Conservation (phyloP, 2,329 filamentous ascomycete species). For the Xylariaceae sp. region DNA sequence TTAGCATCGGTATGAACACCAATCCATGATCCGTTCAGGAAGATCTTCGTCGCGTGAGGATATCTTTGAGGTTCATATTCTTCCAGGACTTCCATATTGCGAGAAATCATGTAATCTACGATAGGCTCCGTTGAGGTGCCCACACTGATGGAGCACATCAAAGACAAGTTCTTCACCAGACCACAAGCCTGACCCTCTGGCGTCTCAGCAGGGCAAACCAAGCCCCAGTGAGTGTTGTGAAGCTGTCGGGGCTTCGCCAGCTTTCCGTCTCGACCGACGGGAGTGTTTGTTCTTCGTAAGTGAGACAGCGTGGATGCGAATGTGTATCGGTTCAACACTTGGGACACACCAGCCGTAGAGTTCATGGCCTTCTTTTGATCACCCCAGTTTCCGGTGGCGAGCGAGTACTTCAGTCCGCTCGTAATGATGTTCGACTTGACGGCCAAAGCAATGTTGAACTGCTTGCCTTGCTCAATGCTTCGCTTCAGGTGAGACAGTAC, state of each 20-base stretch:
- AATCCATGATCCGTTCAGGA: constrained; percentile 97
- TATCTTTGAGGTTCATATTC: constrained; percentile 85
- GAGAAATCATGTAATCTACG: constrained; percentile 89
- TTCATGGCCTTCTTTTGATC: constrained; percentile 98
- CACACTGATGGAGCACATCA: constrained; percentile 98
- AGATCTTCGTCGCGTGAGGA: constrained; percentile 93
- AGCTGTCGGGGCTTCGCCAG: constrained; percentile 96
- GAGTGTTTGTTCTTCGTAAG: constrained; percentile 94
- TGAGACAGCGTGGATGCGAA: constrained; percentile 96
- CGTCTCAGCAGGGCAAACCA: constrained; percentile 95
- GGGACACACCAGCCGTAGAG: constrained; percentile 93
- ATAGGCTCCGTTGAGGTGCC: constrained; percentile 87
- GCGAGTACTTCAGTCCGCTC: constrained; percentile 90
- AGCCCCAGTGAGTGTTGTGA: constrained; percentile 97
- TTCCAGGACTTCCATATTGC: constrained; percentile 94
- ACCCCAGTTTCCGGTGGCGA: constrained; percentile 98
- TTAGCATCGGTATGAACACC: constrained; percentile 88
- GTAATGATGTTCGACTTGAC: constrained; percentile 89
- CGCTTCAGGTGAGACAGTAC: constrained; percentile 86
- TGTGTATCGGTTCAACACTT: constrained; percentile 96
- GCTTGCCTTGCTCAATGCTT: constrained; percentile 80
- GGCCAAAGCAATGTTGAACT: constrained; percentile 86
- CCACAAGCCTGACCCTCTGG: constrained; percentile 98
- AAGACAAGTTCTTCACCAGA: constrained; percentile 91
- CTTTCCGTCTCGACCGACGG: constrained; percentile 95